These are phyloP conservation scores for Phaeosphaeriaceae sp. DNA, from an alignment of 2,329 filamentous ascomycete genomes.

Conservation along the genomic window DNA sequence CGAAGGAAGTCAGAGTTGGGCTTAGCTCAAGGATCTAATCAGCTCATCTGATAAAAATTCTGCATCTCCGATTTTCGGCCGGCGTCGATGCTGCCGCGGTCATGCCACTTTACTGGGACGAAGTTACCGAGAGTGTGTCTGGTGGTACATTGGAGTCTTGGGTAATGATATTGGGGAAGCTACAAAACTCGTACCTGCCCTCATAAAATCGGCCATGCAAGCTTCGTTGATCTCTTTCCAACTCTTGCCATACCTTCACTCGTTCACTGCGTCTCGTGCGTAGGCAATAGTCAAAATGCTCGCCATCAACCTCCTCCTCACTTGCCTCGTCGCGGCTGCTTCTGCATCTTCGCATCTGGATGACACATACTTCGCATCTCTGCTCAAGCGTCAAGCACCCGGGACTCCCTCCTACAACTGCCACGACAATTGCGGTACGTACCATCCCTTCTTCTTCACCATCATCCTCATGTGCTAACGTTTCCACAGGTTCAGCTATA, in stretches of 20 bases:
- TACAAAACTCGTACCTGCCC: slow-evolving; percentile 13
- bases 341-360: slow-evolving; percentile 16
- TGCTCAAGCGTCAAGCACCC: slow-evolving; percentile 56
- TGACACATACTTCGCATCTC: slow-evolving; percentile 19
- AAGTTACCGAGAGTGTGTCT: background rate
- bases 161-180: slow-evolving; percentile 4
- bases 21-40: slow-evolving; percentile 29
- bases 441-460: slow-evolving; percentile 15
- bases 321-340: slow-evolving; percentile 18
- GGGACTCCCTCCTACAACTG: slow-evolving; percentile 57
- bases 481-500: slow-evolving; percentile 28
- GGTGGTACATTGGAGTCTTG: background rate
- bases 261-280: background rate
- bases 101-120: slow-evolving; percentile 3
- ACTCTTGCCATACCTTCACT: background rate
- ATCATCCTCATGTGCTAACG: slow-evolving; percentile 16
- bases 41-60: slow-evolving; percentile 33
- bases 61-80: slow-evolving; percentile 36
- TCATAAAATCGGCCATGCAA: background rate
- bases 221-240: background rate
- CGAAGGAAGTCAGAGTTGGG: slow-evolving; percentile 4
- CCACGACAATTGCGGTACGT: slow-evolving; percentile 60
- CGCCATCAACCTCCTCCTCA: slow-evolving; percentile 14
- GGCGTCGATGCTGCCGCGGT: slow-evolving; percentile 5
- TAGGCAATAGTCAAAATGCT: slow-evolving; percentile 15